Base-by-base conservation (phyloP, 768 basidiomycete species). In the Leucocoprinus leucothites region DNA sequence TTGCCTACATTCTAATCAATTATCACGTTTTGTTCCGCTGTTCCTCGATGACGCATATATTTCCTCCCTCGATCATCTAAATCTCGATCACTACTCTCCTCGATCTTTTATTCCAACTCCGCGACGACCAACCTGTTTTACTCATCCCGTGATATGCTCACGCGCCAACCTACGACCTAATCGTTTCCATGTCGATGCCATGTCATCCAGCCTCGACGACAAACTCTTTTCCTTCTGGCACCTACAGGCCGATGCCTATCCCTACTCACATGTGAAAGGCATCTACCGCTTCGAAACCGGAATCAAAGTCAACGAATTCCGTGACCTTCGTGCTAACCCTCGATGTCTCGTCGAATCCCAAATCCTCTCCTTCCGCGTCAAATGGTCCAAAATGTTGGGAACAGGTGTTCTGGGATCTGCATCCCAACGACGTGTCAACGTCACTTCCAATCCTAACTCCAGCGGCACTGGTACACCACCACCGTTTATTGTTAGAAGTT, bases 191-290 rank as follows among this genome's bases (percentile, higher is more conserved):
- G 11, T 38, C 25, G 18, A n/a, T 47, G 43, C 25, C 25, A 22
- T 28, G 9, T 47, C 16, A 26, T 28, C 4, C 45, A 91, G 90
- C n/a, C 82, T 94, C 49, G 92, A 94, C 63, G 91, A 94, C 74
- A 94, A 94, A 65, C 80, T 94, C 1, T 94, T 94, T 70, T 87
- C 87, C 56, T 94, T 92, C 75, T 94, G 89, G 88, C 78, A 90
- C 58, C 76, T 93, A 14, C 91, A 93, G 68, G 82, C 82, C 21
- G 91, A 93, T 61, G 80, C 79, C 48, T 85, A 79, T 65, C 89
- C 91, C 1, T 78, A 84, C 50, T 82, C 88, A 0, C 87, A 88
- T 42, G 87, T 89, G 56, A 91, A 92, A 64, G 91, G 91, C 9
- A 89, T 91, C 57, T 91, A 81, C 71, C 85, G 91, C 18, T 93